These are phyloP conservation scores for Fusarium drepaniforme DNA, from an alignment of 2,329 filamentous ascomycete genomes.

Conservation along the genomic window DNA sequence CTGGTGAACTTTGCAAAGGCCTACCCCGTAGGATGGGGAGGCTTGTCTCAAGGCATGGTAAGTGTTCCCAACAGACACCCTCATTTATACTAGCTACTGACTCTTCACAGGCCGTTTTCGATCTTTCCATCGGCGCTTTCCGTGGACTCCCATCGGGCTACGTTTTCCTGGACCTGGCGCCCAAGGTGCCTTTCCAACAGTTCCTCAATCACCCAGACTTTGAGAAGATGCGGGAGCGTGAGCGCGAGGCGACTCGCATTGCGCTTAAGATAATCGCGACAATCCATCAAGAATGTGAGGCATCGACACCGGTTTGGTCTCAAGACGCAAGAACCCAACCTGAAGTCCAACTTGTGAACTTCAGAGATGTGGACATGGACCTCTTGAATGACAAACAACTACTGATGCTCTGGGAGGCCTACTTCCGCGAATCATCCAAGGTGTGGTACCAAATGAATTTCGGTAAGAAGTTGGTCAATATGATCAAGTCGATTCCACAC, in stretches of 20 bases:
- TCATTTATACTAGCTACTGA: background rate
- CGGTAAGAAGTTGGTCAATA: slow-evolving; percentile 1
- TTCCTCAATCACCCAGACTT: background rate
- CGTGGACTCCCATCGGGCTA: slow-evolving; percentile 29
- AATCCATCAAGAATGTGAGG: slow-evolving; percentile 6
- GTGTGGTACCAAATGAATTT: background rate
- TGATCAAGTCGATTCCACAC: slow-evolving; percentile 20
- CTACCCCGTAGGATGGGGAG: slow-evolving; percentile 38
- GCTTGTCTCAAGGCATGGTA: slow-evolving; percentile 42
- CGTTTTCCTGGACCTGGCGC: slow-evolving; percentile 43
- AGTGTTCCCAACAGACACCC: slow-evolving; percentile 1
- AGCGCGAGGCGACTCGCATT: background rate
- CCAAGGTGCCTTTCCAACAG: slow-evolving; percentile 41
- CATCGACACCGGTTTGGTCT: slow-evolving; percentile 19
- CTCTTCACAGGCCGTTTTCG: slow-evolving; percentile 43
- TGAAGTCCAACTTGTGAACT: too few relatives aligned
- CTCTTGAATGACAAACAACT: too few relatives aligned
- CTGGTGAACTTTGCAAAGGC: slow-evolving; percentile 39
- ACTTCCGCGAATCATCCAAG: too few relatives aligned
- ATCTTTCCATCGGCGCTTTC: slow-evolving; percentile 38
- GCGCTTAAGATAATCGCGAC: background rate
- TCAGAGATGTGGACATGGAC: too few relatives aligned
- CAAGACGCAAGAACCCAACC: background rate
- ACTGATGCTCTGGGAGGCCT: too few relatives aligned
- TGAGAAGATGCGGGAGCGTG: background rate